Base-by-base conservation (phyloP, 192 early-diverging fungal genomes). In the Coemansia furcata region DNA sequence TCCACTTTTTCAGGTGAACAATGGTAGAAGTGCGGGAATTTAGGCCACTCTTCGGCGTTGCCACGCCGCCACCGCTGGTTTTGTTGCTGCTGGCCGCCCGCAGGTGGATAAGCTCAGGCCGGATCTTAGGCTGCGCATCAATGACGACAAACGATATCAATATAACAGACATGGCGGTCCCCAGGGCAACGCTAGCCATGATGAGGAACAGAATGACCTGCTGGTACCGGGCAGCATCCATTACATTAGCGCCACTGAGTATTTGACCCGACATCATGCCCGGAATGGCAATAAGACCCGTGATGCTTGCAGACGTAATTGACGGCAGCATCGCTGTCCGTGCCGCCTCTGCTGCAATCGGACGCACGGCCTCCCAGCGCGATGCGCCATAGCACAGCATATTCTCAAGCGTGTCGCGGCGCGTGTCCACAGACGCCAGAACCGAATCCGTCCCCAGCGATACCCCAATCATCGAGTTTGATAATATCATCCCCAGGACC, bases 211-310 rank as follows among this genome's bases (percentile, higher is more conserved):
- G 88, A 59, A 96, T 89, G 36, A 93, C 89, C 40, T 90, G 88
- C 71, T 93, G 92, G 65, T 93, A 95, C 62, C 87, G 86, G 19
- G 88, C 89, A 0, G 94, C 93, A 50, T 92, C 86, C 74, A 86
- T 85, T 33, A 93, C 89, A 14, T 87, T 83, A 0, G 93, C 87
- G 30, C 94, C 94, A 26, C 90, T 91, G 59, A 96, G 84, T 26
- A 96, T 87, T 64, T 94, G 93, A 59, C 94, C 94, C 1, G 89
- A 92, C 94, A 95, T 93, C 89, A 92, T 90, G 19, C 91, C 94
- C 0, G 94, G 94, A 63, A 95, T 95, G 21, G 93, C 89, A 26
- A 95, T 92, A 44, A 95, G 72, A 4, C 92, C 94, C 60, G 91
- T 91, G 33, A 95, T 89, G 67, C 79, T 71, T 81, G 93, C 87